Evolutionary conservation across 768 basidiomycete genomes (phyloP).

Genomic region (Boletus huronensis): DNA sequence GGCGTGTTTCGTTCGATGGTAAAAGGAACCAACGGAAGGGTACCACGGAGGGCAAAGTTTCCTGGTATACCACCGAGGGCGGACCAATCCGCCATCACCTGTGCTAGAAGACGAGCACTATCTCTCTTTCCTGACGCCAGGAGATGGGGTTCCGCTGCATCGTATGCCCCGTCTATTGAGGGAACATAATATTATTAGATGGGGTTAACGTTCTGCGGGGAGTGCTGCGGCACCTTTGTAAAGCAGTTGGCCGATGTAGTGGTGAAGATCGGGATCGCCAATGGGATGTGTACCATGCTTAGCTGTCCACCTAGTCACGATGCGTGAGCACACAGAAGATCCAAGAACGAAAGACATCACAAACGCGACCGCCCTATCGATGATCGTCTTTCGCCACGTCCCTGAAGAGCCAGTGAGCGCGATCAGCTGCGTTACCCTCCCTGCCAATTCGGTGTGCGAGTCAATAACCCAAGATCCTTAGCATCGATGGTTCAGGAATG

Average conservation of each 20-base stretch:
- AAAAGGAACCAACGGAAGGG: slow-evolving; percentile 61
- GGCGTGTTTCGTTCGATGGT: background rate
- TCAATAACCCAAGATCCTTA: background rate
- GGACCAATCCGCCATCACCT: slow-evolving; percentile 85
- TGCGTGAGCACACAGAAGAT: slow-evolving; percentile 18
- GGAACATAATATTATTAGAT: background rate
- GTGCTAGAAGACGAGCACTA: slow-evolving; percentile 79
- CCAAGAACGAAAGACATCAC: slow-evolving; percentile 27
- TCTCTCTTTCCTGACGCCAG: slow-evolving; percentile 86
- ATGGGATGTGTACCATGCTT: slow-evolving; percentile 75
- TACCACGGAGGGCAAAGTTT: slow-evolving; percentile 80
- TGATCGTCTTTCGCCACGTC: slow-evolving; percentile 86
- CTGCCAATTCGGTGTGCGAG: slow-evolving; percentile 37
- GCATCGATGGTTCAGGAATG: background rate
- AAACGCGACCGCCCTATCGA: slow-evolving; percentile 81
- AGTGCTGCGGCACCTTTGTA: slow-evolving; percentile 60
- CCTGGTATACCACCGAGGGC: slow-evolving; percentile 51
- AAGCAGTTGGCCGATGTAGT: slow-evolving; percentile 86
- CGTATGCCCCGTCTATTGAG: slow-evolving; percentile 66
- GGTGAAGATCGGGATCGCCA: slow-evolving; percentile 85
- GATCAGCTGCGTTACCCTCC: slow-evolving; percentile 86
- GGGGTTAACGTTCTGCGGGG: background rate
- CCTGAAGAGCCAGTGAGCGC: slow-evolving; percentile 78
- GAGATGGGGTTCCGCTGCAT: slow-evolving; percentile 76
- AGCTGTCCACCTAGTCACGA: slow-evolving; percentile 70